phyloP scores from a whole-genome alignment of 2,329 filamentous ascomycete genomes.

The Passalora sequoiae region DNA sequence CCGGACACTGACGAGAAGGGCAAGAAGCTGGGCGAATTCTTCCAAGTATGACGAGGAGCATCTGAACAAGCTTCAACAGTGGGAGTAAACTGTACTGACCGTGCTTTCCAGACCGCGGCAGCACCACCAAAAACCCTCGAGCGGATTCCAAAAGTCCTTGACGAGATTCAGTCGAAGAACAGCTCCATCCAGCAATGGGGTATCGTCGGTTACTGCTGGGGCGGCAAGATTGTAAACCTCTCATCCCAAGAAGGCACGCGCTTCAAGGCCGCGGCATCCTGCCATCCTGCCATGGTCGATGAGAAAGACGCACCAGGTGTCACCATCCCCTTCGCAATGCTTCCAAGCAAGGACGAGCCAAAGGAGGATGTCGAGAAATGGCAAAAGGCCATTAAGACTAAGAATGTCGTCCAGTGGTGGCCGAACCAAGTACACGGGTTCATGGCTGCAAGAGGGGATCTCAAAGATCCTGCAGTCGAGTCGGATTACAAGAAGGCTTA shows the following conservation, averaged over 20 bases:
- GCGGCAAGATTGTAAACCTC: conserved; percentile 52
- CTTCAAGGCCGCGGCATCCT: conserved; percentile 55
- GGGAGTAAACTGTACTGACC: conserved; percentile 5
- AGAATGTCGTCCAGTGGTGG: conserved; percentile 47
- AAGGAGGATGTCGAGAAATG: conserved; percentile 48
- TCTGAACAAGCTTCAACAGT: not conserved
- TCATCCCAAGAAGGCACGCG: conserved; percentile 46
- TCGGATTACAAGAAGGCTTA: conserved; percentile 49
- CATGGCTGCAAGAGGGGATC: conserved; percentile 36
- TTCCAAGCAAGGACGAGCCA: conserved; percentile 54
- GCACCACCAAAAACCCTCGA: conserved; percentile 54
- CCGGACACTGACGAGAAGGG: conserved; percentile 57
- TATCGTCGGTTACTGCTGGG: conserved; percentile 59
- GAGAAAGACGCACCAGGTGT: conserved; percentile 52
- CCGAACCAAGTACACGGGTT: conserved; percentile 39
- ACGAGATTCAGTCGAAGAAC: conserved; percentile 49
- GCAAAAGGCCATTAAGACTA: conserved; percentile 45
- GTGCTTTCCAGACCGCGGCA: conserved; percentile 40
- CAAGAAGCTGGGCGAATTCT: conserved; percentile 56
- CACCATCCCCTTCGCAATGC: conserved; percentile 53
- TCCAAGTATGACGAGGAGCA: conserved; percentile 33
- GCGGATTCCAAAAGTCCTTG: conserved; percentile 51
- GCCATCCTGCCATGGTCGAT: conserved; percentile 58
- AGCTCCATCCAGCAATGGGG: conserved; percentile 51
- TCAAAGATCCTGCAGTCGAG: conserved; percentile 46